phyloP scores from a whole-genome alignment of 306 rosid species.

The Lathyrus tuberosus region DNA sequence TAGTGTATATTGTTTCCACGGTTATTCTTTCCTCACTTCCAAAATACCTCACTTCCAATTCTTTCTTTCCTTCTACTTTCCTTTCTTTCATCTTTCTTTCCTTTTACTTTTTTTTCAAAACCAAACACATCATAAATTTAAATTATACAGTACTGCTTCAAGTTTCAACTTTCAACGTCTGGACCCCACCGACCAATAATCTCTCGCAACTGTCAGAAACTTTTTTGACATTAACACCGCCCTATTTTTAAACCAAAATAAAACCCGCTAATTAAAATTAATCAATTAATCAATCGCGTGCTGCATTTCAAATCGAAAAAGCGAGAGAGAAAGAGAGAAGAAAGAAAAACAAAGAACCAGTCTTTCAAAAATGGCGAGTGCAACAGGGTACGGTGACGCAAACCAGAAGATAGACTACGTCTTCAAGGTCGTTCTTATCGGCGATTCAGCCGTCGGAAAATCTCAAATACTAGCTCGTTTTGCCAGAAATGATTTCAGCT shows the following conservation, averaged over 20 bases:
- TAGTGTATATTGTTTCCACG: no score
- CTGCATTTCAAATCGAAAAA: constrained; percentile 2
- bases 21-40: no score
- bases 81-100: no score
- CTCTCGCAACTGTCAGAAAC: constrained; percentile 26
- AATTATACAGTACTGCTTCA: no score
- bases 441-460: constrained; percentile 94
- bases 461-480: constrained; percentile 91
- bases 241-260: not conserved
- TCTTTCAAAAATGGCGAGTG: constrained; percentile 58
- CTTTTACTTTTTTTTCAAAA: no score
- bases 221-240: not conserved
- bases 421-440: constrained; percentile 88
- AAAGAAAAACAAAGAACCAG: not conserved
- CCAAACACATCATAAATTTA: no score
- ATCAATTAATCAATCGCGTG: not conserved
- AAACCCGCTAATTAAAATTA: constrained; percentile 8
- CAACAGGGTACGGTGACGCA: constrained; percentile 69
- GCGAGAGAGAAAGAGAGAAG: not conserved
- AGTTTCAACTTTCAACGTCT: not conserved
- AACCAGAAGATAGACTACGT: constrained; percentile 93
- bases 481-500: constrained; percentile 82
- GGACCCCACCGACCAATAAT: constrained; percentile 13
- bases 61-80: no score
- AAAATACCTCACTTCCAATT: no score